phyloP scores from a whole-genome alignment of 371 early-diverging fungal species.

The Mortierella polycephala region DNA sequence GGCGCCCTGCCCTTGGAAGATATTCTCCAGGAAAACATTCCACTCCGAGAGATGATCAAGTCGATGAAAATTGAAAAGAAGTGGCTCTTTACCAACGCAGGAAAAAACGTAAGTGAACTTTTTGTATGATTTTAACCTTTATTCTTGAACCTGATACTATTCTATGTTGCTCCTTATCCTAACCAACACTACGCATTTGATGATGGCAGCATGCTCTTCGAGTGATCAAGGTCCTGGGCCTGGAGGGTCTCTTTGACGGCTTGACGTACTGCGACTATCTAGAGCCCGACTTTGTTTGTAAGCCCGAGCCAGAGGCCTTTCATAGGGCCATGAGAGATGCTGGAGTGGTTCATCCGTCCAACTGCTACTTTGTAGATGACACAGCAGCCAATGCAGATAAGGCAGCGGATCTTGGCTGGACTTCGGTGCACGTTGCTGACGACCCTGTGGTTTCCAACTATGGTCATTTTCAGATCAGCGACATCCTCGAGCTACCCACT shows the following conservation, averaged over 20 bases:
- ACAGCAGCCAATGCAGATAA: constrained; percentile 72
- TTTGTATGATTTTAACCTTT: too few relatives aligned
- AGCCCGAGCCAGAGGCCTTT: constrained; percentile 74
- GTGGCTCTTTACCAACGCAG: constrained; percentile 92
- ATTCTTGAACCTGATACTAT: too few relatives aligned
- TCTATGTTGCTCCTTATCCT: too few relatives aligned
- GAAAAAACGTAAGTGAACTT: constrained; percentile 60
- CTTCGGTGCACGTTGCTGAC: constrained; percentile 71
- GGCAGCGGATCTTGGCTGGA: constrained; percentile 79
- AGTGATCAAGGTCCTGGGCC: constrained; percentile 70
- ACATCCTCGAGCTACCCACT: constrained; percentile 70
- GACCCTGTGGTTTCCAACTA: constrained; percentile 58
- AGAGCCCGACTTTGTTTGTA: constrained; percentile 78
- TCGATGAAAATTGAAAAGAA: constrained; percentile 63
- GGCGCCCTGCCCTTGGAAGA: constrained; percentile 77
- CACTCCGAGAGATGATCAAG: constrained; percentile 73
- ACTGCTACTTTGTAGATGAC: constrained; percentile 85
- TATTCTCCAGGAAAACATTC: constrained; percentile 68
- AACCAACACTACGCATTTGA: too few relatives aligned
- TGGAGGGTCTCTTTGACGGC: constrained; percentile 83
- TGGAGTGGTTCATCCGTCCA: constrained; percentile 61
- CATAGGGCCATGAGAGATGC: constrained; percentile 79
- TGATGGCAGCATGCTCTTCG: constrained; percentile 68
- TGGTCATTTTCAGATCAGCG: constrained; percentile 68
- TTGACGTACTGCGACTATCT: constrained; percentile 83